Evolutionary conservation across 176 grass and related monocot species (phyloP).

Genomic region (Raddia guianensis): DNA sequence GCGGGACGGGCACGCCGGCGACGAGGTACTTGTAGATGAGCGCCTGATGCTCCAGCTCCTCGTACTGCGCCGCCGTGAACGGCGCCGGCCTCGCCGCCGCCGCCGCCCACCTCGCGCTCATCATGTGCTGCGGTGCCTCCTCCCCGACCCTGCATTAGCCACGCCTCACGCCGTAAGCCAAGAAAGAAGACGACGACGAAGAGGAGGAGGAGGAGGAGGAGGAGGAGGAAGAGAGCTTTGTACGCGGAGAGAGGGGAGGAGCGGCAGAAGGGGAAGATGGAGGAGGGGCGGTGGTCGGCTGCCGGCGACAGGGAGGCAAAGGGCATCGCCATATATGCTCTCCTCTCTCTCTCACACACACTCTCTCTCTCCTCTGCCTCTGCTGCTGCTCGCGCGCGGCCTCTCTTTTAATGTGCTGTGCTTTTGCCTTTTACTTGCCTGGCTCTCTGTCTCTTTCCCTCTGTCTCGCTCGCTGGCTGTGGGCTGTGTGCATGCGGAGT

Average conservation of each 20-base stretch:
- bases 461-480: slow-evolving; percentile 34
- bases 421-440: slow-evolving; percentile 57
- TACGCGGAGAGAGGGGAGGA: slow-evolving; percentile 45
- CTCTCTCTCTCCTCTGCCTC: slow-evolving; percentile 2
- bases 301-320: slow-evolving; percentile 80
- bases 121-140: slow-evolving; percentile 42
- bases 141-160: slow-evolving; percentile 41
- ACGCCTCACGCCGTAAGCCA: not conserved
- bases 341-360: not conserved
- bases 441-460: slow-evolving; percentile 42
- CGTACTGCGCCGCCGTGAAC: slow-evolving; percentile 86
- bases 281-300: slow-evolving; percentile 51
- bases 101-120: slow-evolving; percentile 44
- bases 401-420: slow-evolving; percentile 61
- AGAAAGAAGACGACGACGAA: not conserved
- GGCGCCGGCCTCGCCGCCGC: slow-evolving; percentile 41
- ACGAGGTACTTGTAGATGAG: slow-evolving; percentile 93
- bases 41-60: slow-evolving; percentile 91
- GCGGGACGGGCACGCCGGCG: slow-evolving; percentile 76
- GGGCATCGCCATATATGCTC: slow-evolving; percentile 74
- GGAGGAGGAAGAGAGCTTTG: not conserved
- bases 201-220: no score
- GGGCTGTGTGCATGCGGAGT: slow-evolving; percentile 3
- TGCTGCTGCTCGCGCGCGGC: slow-evolving; percentile 31
- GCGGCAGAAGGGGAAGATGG: slow-evolving; percentile 52